Conservation (phyloP, 1,284 basidiomycete species). For the Trichosporon inkin region DNA sequence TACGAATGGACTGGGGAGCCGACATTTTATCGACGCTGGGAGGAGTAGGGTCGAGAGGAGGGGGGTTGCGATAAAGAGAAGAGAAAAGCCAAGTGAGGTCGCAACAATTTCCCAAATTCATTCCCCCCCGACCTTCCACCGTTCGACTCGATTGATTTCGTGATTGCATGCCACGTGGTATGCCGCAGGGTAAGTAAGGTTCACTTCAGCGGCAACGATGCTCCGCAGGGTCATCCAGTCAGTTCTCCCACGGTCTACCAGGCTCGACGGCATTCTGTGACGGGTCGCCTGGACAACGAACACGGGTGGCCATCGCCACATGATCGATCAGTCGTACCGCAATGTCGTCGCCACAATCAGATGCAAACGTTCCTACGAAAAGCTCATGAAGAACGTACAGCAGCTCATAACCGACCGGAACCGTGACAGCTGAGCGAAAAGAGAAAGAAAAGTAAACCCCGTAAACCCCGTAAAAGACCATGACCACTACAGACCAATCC, state of each 20-base stretch:
- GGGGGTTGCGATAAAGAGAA: background rate
- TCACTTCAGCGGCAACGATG: background rate
- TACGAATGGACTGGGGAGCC: constrained; percentile 20
- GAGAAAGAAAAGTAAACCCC: background rate
- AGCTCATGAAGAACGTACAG: background rate
- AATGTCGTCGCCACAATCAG: background rate
- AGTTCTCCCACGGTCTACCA: background rate
- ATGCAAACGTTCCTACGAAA: constrained; percentile 3
- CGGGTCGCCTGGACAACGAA: no score
- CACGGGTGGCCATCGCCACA: background rate
- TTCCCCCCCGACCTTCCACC: background rate
- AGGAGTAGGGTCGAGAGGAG: background rate
- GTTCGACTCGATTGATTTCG: constrained; percentile 7
- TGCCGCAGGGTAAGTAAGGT: background rate
- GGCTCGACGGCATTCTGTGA: no score
- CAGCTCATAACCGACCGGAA: background rate
- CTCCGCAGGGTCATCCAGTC: background rate
- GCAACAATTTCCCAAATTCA: constrained; percentile 9
- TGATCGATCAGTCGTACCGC: background rate
- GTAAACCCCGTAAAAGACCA: background rate
- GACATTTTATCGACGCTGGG: constrained; percentile 9
- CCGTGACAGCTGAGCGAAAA: background rate
- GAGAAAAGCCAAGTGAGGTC: background rate
- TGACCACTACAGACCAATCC: constrained; percentile 2
- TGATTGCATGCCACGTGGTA: constrained; percentile 5